phyloP scores from a whole-genome alignment of 352 stramenopile species.

The Phytophthora meadii region DNA sequence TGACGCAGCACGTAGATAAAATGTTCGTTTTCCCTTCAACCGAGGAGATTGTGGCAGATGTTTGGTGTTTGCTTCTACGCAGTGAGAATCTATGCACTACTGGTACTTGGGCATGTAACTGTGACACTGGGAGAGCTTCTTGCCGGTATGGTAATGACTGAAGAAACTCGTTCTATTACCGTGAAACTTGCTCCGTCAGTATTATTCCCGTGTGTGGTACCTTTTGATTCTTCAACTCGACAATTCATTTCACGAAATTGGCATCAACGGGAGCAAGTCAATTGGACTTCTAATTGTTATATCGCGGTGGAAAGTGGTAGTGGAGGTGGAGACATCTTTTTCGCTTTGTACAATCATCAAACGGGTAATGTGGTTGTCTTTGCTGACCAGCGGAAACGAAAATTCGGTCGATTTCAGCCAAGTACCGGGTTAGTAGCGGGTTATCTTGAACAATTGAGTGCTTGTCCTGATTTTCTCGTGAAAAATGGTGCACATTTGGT shows the following conservation, averaged over 20 bases:
- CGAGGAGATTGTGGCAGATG: slow-evolving; percentile 24
- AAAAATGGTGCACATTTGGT: slow-evolving; percentile 11
- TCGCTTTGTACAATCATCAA: slow-evolving; percentile 35
- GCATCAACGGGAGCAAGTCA: neutral
- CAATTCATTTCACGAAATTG: slow-evolving; percentile 1
- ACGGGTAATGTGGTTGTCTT: slow-evolving; percentile 17
- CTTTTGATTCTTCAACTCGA: slow-evolving; percentile 14
- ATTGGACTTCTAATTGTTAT: slow-evolving; percentile 27
- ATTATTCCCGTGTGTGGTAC: slow-evolving; percentile 1
- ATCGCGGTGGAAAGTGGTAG: slow-evolving; percentile 38
- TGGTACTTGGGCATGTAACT: slow-evolving; percentile 31
- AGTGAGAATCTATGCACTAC: slow-evolving; percentile 42
- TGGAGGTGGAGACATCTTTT: slow-evolving; percentile 42
- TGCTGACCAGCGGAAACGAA: slow-evolving; percentile 22
- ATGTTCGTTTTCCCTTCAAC: slow-evolving; percentile 5
- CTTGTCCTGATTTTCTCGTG: slow-evolving; percentile 11
- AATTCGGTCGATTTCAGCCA: slow-evolving; percentile 21
- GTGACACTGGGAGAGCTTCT: slow-evolving; percentile 33
- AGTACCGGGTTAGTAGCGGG: neutral
- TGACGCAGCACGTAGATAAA: slow-evolving; percentile 4
- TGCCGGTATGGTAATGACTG: slow-evolving; percentile 5
- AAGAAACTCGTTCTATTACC: slow-evolving; percentile 1
- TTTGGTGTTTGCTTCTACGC: slow-evolving; percentile 50
- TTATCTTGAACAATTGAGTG: slow-evolving; percentile 21
- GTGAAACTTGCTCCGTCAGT: slow-evolving; percentile 25